Conservation (phyloP, 805 yeast genomes). For the Debaryomyces castellii region DNA sequence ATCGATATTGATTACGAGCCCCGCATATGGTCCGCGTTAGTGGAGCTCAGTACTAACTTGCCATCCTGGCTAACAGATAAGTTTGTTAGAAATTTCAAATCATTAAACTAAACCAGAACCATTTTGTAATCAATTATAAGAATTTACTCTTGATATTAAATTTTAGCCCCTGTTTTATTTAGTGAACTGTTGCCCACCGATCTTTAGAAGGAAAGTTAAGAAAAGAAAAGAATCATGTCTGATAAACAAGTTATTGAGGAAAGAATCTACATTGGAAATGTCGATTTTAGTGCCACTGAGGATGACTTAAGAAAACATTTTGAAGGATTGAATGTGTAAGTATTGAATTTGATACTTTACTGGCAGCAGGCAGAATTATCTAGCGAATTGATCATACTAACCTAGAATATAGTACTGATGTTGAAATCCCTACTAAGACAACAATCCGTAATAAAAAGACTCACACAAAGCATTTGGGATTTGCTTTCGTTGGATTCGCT, state of each 20-base stretch:
- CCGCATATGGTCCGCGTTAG: background rate
- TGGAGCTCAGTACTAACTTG: background rate
- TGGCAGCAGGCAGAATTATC: too few species aligned
- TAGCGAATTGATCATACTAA: constrained; percentile 11
- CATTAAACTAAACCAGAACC: background rate
- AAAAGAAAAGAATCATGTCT: constrained; percentile 12
- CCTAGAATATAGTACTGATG: constrained; percentile 29
- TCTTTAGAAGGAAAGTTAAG: constrained; percentile 2
- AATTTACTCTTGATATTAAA: background rate
- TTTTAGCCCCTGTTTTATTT: background rate
- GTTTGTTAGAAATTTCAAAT: background rate
- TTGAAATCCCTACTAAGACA: constrained; percentile 53
- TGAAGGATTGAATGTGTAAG: constrained; percentile 42
- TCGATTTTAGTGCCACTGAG: constrained; percentile 42
- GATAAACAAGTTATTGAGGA: constrained; percentile 37
- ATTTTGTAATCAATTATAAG: background rate
- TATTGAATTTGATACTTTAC: too few species aligned
- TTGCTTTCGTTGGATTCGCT: constrained; percentile 58
- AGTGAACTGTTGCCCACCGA: background rate
- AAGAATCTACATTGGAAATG: constrained; percentile 45
- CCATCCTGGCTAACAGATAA: background rate
- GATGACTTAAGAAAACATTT: constrained; percentile 49
- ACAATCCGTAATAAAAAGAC: constrained; percentile 31
- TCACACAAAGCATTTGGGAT: constrained; percentile 50
- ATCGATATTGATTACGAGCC: too few species aligned